Percentiles rank a stretch among this genome's conserved stretches.
Conservation (phyloP, 2,329 filamentous ascomycete genomes). For the Lasiodiplodia citricola region DNA sequence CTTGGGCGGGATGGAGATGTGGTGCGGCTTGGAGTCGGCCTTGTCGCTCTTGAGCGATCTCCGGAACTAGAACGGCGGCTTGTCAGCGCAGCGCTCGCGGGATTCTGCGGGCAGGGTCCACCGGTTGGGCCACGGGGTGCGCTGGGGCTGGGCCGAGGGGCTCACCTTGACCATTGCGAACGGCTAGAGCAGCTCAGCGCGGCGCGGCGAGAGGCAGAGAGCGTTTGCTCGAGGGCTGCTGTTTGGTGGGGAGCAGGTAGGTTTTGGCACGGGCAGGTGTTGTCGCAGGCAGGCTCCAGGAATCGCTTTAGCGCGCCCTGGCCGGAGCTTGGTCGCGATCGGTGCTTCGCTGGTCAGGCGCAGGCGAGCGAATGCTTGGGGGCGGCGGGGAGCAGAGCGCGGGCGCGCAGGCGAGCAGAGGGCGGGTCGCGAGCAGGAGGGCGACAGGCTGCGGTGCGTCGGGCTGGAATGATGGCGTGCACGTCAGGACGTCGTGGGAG, state of each 20-base stretch:
- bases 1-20: conserved; percentile 81
- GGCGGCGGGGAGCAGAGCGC: conserved; percentile 1
- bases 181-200: conserved; percentile 15
- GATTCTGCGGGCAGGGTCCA: conserved; percentile 17
- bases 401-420: conserved; percentile 12
- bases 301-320: conserved; percentile 22
- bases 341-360: conserved; percentile 8
- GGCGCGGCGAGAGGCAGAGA: conserved; percentile 10
- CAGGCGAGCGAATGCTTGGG: conserved; percentile 9
- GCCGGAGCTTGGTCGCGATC: conserved; percentile 15
- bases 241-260: conserved; percentile 16
- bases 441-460: conserved; percentile 6
- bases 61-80: conserved; percentile 60
- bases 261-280: conserved; percentile 17
- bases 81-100: conserved; percentile 18
- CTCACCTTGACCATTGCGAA: conserved; percentile 37
- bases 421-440: conserved; percentile 1
- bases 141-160: conserved; percentile 12
- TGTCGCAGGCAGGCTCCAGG: conserved; percentile 19
- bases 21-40: conserved; percentile 69
- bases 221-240: conserved; percentile 6
- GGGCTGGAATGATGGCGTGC: conserved; percentile 23
- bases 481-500: conserved; percentile 20
- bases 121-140: conserved; percentile 25
- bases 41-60: conserved; percentile 92